Evolutionary conservation across 1,284 basidiomycete genomes (phyloP).

Genomic region (Rhizoctonia solani): DNA sequence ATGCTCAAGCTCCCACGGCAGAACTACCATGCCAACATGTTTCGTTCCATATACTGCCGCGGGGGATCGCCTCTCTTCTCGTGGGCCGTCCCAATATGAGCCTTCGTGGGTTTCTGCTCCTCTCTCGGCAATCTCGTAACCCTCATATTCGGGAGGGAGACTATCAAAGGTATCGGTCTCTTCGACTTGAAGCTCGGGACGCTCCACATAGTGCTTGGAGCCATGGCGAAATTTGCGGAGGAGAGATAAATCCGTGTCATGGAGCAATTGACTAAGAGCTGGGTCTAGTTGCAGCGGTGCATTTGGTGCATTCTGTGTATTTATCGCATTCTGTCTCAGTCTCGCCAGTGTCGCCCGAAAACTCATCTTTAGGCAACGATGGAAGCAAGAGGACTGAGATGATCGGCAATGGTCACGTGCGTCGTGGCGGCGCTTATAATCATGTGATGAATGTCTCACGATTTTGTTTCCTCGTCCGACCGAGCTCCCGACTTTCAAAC

Average conservation of each 20-base stretch:
- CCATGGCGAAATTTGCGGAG: conserved; percentile 34
- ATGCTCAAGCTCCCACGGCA: conserved; percentile 65
- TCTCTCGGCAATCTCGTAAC: conserved; percentile 23
- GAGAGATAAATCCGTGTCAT: conserved; percentile 37
- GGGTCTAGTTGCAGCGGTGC: conserved; percentile 38
- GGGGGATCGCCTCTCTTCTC: conserved; percentile 69
- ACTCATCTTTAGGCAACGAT: background rate
- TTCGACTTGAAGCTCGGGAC: conserved; percentile 27
- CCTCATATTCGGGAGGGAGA: conserved; percentile 31
- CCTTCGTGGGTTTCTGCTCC: conserved; percentile 24
- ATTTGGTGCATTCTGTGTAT: conserved; percentile 25
- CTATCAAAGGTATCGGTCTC: conserved; percentile 8
- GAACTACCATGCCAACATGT: conserved; percentile 65
- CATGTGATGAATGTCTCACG: conserved; percentile 15
- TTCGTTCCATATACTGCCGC: conserved; percentile 79
- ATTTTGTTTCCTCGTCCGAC: conserved; percentile 14
- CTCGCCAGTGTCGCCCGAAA: conserved; percentile 14
- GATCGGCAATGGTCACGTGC: no score
- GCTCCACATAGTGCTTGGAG: conserved; percentile 17
- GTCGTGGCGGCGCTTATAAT: background rate
- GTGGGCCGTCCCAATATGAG: conserved; percentile 46
- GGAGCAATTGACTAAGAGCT: conserved; percentile 35
- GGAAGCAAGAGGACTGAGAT: no score
- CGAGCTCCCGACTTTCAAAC: conserved; percentile 3
- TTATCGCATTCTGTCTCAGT: conserved; percentile 4